Conservation (phyloP, 257 asterid genomes). For the Primulina eburnea region DNA sequence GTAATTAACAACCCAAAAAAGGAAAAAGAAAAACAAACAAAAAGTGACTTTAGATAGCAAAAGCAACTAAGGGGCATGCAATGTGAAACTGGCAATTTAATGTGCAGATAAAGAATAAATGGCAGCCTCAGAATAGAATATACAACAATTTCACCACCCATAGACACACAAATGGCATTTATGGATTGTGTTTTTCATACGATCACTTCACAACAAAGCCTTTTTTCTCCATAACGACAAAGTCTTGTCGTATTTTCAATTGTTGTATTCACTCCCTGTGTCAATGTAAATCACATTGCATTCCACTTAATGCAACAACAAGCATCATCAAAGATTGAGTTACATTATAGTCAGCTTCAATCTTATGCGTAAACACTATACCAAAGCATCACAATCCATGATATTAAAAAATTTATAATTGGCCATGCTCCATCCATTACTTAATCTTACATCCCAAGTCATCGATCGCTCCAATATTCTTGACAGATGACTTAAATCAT, state of each 20-base stretch:
- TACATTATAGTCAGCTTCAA: not conserved
- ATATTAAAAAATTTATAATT: not conserved
- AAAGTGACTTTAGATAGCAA: constrained; percentile 11
- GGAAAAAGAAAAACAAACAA: not conserved
- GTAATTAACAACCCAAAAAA: constrained; percentile 8
- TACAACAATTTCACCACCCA: not conserved
- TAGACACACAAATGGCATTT: not conserved
- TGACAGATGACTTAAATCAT: not conserved
- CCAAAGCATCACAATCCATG: constrained; percentile 17
- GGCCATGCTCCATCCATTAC: constrained; percentile 9
- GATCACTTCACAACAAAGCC: not conserved
- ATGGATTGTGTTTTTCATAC: not conserved
- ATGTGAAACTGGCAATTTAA: not conserved
- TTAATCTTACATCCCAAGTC: constrained; percentile 13
- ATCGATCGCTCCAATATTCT: constrained; percentile 4
- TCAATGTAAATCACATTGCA: no score
- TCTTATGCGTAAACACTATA: not conserved
- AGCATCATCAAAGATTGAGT: not conserved
- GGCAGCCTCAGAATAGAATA: not conserved
- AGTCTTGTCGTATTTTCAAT: not conserved
- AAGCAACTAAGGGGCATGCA: constrained; percentile 11
- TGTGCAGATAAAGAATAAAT: constrained; percentile 5
- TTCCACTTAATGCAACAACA: not conserved
- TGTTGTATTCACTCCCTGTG: not conserved
- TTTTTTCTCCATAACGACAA: no score